Evolutionary conservation across 768 basidiomycete genomes (phyloP).

Genomic region (Podaxis sp.): DNA sequence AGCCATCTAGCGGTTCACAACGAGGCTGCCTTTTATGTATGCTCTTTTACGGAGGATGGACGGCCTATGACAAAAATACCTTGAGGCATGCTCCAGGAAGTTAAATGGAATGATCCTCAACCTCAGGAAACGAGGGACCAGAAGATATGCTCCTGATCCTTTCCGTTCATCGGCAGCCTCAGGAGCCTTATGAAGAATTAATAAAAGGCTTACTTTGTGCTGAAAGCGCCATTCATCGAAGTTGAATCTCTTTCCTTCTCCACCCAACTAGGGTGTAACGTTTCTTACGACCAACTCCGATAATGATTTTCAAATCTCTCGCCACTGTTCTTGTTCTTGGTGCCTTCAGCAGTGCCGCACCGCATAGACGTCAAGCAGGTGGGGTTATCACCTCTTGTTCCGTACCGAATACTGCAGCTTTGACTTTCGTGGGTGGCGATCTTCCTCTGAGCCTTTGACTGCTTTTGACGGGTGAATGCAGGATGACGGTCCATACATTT

Average conservation of each 20-base stretch:
- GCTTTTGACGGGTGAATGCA: slow-evolving; percentile 15
- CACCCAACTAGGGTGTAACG: not conserved
- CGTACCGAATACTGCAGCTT: slow-evolving; percentile 3
- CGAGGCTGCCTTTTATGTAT: no score
- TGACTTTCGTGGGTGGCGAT: slow-evolving; percentile 3
- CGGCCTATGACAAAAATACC: no score
- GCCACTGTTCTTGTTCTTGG: not conserved
- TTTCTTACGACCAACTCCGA: not conserved
- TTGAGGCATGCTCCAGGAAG: no score
- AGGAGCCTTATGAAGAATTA: no score
- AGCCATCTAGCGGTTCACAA: no score
- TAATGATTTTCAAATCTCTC: not conserved
- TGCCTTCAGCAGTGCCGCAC: not conserved
- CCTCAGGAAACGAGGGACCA: no score
- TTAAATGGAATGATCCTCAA: no score
- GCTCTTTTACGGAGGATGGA: no score
- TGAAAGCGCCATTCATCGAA: not conserved
- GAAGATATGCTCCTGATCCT: no score
- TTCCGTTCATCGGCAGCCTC: no score
- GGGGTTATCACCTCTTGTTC: slow-evolving; percentile 2
- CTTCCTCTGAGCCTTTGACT: not conserved
- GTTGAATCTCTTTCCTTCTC: not conserved
- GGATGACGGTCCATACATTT: slow-evolving; percentile 46
- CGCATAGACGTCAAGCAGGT: not conserved
- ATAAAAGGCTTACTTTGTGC: no score